Base-by-base conservation (phyloP, 768 basidiomycete genomes). In the Crassisporium funariophilum region DNA sequence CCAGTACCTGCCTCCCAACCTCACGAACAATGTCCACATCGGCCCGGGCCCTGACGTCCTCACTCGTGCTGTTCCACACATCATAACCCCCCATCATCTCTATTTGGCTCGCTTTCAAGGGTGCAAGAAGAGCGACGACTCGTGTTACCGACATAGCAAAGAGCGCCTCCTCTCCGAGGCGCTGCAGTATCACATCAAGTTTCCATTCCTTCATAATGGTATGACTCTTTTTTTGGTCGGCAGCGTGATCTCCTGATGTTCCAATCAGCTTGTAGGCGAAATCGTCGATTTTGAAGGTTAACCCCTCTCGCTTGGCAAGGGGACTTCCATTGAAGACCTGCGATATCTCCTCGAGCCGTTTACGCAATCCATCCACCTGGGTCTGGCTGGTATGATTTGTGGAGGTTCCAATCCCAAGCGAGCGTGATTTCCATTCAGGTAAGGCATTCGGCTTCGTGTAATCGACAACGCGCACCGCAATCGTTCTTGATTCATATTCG, bases 1-100 rank as follows among this genome's bases (percentile, higher is more conserved):
- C 49, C 21, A 52, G 58, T 2, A 38, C 50, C 4, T 54, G 48
- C 19, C 44, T 10, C 2, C 63, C 64, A 38, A 62, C 17, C 1
- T 44, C 41, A 0, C 20, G 11, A 13, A 53, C 27, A 13, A 58
- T 35, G 12, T 25, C 23, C 1, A 37, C 29, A 34, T 52, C 40
- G 4, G 27, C 21, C 25, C 33, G 13, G 9, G 35, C 40, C 44
- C 53, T 29, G 41, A 61, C 55, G 4, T 42, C 41, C 16, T 39
- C 52, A 17, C 48, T 35, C 17, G 54, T 23, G 4, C 3, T 11
- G 22, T 57, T 36, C 56, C 60, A 61, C 27, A 33, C 49, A 8
- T 47, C 51, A 1, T 25, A 19, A 5, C 59, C 61, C 12, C 61
- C 53, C 4, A 33, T 34, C 2, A 23, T 35, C 22, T 36, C 24